phyloP scores from a whole-genome alignment of 441 rosid species.

The Codiaeum variegatum region DNA sequence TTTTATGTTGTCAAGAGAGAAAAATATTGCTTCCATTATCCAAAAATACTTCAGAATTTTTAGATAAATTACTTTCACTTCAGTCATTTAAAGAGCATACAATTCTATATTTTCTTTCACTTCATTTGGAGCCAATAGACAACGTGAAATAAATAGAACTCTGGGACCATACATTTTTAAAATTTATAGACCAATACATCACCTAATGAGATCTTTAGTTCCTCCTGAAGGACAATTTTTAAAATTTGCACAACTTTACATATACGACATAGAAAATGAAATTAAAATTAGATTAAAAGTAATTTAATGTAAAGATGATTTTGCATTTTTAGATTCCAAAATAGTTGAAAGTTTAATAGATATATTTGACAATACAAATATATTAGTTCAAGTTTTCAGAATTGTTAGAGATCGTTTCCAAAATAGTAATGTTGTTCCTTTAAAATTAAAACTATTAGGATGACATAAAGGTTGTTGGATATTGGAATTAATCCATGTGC shows the following conservation, averaged over 20 bases:
- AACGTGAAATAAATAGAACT: not conserved
- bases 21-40: not conserved
- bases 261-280: not conserved
- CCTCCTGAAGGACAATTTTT: not conserved
- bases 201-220: not conserved
- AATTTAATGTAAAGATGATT: not conserved
- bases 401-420: not conserved
- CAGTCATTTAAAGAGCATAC: not conserved
- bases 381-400: not conserved
- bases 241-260: not conserved
- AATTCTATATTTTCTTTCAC: not conserved
- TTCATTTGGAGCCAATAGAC: not conserved
- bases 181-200: not conserved
- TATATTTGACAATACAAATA: not conserved
- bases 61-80: not conserved
- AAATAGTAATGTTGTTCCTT: not conserved
- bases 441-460: not conserved
- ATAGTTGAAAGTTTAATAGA: not conserved
- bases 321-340: not conserved
- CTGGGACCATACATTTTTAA: not conserved
- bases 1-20: not conserved
- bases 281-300: not conserved
- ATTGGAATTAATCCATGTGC: too few species aligned
- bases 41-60: not conserved
- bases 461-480: not conserved